A percentile compares a stretch with the other conserved stretches of the same genome.
Evolutionary conservation across 176 grass and related monocot genomes (phyloP).

Genomic region (Stipa capillata): DNA sequence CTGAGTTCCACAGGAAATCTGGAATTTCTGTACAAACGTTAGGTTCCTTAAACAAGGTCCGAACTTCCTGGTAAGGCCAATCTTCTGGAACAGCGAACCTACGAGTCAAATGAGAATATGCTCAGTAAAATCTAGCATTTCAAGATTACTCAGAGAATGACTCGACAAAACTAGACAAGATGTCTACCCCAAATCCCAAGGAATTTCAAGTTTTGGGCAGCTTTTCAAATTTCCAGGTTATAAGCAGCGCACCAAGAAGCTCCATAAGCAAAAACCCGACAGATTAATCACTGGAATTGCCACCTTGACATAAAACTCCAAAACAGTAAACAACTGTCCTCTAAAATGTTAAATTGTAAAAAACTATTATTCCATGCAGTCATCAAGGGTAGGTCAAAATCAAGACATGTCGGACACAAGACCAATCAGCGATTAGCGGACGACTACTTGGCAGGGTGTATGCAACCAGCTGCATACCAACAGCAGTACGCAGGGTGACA

Average conservation of each 20-base stretch:
- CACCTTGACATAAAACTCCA: neutral
- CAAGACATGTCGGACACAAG: neutral
- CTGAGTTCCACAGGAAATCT: conserved; percentile 61
- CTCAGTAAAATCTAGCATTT: neutral
- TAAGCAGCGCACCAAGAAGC: neutral
- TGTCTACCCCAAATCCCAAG: neutral
- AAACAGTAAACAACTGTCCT: neutral
- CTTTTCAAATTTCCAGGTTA: neutral
- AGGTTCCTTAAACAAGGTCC: conserved; percentile 73
- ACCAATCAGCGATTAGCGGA: neutral
- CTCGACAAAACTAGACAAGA: neutral
- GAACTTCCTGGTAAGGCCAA: conserved; percentile 91
- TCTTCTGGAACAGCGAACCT: conserved; percentile 86
- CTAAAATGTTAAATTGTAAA: neutral
- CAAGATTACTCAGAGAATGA: conserved; percentile 7
- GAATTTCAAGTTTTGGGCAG: neutral
- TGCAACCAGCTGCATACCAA: neutral
- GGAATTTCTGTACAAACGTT: conserved; percentile 54
- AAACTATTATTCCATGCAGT: neutral
- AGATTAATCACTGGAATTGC: neutral
- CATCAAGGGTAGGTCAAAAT: neutral
- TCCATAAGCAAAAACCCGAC: neutral
- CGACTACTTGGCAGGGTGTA: neutral
- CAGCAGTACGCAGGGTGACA: neutral
- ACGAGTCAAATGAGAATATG: neutral